phyloP scores from a whole-genome alignment of 805 yeast species.

The Maudiozyma pseudohumilis region DNA sequence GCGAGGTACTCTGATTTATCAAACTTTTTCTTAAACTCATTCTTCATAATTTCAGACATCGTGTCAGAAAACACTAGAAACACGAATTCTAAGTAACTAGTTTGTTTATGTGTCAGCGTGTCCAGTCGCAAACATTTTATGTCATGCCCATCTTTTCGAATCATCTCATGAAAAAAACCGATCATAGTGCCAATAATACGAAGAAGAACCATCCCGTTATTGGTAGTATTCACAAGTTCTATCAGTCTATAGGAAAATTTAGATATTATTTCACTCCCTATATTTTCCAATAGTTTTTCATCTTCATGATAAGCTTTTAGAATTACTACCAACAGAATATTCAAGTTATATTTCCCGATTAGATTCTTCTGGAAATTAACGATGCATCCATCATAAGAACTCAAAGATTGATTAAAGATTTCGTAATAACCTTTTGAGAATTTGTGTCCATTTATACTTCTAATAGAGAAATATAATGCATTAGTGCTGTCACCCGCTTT shows the following conservation, averaged over 20 bases:
- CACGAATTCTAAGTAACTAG: neutral
- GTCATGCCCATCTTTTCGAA: neutral
- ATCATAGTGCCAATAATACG: slow-evolving; percentile 7
- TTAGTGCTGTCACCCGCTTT: neutral
- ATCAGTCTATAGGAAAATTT: no score
- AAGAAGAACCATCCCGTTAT: no score
- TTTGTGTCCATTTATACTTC: no score
- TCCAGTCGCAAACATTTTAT: neutral
- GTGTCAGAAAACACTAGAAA: neutral
- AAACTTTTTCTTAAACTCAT: slow-evolving; percentile 10
- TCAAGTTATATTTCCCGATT: no score
- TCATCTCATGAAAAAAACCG: slow-evolving; percentile 6
- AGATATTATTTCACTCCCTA: neutral
- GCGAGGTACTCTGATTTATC: slow-evolving; percentile 8
- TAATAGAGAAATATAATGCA: slow-evolving; percentile 3
- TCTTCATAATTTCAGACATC: neutral
- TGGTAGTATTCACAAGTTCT: no score
- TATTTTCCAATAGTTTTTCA: neutral
- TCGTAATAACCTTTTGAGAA: no score
- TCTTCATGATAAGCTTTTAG: neutral
- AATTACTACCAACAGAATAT: no score
- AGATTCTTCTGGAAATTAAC: no score
- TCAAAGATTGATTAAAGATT: no score
- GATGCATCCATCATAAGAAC: no score
- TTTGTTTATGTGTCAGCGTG: neutral